Percentiles rank a stretch among this genome's conserved stretches.
Conservation (phyloP, 495 filamentous ascomycete species). For the Penicillium atrosanguineum region DNA sequence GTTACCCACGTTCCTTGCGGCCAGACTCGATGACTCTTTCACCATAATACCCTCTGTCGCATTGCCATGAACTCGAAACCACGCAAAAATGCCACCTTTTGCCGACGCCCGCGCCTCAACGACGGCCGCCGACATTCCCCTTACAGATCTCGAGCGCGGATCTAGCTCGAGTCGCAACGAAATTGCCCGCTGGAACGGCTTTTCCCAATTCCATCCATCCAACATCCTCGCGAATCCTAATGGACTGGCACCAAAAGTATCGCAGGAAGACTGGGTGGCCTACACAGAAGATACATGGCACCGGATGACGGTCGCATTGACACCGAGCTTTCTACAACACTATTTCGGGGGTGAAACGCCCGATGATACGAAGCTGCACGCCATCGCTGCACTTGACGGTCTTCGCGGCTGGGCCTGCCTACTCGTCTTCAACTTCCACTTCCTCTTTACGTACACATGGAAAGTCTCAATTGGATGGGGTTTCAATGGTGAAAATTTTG, state of each 20-base stretch:
- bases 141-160: conserved; percentile 33
- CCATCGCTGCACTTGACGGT: conserved; percentile 49
- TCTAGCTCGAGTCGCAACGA: conserved; percentile 1
- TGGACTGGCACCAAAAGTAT: conserved; percentile 14
- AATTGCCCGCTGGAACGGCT: conserved; percentile 24
- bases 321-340: conserved; percentile 42
- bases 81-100: conserved; percentile 15
- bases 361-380: conserved; percentile 34
- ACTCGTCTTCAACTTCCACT: conserved; percentile 55
- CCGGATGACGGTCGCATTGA: conserved; percentile 34
- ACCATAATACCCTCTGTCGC: not conserved
- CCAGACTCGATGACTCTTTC: not conserved
- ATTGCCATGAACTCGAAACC: not conserved
- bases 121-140: conserved; percentile 28
- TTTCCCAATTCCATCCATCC: conserved; percentile 28
- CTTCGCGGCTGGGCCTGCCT: conserved; percentile 51
- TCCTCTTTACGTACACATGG: conserved; percentile 51
- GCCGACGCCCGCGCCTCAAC: conserved; percentile 17
- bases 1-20: not conserved
- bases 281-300: conserved; percentile 25
- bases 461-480: conserved; percentile 48
- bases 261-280: conserved; percentile 32
- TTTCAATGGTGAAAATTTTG: conserved; percentile 48
- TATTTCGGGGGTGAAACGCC: conserved; percentile 35
- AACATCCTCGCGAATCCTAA: conserved; percentile 30